These are phyloP conservation scores for Ceratocystis huliohia DNA, from an alignment of 2,329 filamentous ascomycete species.

Conservation along the genomic window DNA sequence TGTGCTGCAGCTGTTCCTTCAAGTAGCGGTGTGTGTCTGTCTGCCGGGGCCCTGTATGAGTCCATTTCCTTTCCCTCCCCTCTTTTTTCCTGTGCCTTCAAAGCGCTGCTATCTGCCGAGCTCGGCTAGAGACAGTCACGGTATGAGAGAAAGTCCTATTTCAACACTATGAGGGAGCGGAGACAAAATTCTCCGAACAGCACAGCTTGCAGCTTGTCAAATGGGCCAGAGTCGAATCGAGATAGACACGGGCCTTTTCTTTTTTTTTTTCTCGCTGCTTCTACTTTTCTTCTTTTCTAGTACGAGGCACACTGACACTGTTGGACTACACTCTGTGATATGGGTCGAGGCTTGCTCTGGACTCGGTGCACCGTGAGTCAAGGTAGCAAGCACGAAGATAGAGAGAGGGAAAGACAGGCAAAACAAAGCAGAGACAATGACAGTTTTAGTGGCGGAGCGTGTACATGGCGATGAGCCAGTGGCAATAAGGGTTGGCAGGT, in stretches of 20 bases:
- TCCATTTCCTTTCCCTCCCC: background rate
- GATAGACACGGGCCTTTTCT: background rate
- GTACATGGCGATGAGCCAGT: background rate
- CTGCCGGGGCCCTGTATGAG: background rate
- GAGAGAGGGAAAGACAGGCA: background rate
- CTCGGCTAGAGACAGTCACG: background rate
- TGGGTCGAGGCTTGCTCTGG: background rate
- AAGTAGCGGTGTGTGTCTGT: conserved; percentile 5
- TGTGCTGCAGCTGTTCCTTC: background rate
- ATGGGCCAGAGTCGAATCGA: background rate
- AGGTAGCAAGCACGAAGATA: background rate
- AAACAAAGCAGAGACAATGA: background rate
- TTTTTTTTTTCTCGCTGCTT: no score
- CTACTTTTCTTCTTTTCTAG: background rate
- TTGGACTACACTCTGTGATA: background rate
- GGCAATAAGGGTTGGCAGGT: background rate
- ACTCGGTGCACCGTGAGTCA: background rate
- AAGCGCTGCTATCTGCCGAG: background rate
- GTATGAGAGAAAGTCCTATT: background rate
- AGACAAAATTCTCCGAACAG: conserved; percentile 1
- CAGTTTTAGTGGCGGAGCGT: background rate
- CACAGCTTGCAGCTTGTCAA: background rate
- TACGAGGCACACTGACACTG: background rate
- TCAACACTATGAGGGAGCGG: background rate
- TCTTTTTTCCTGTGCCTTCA: background rate